These are phyloP conservation scores for Cordyceps javanica DNA, from an alignment of 2,329 filamentous ascomycete species.

Conservation along the genomic window DNA sequence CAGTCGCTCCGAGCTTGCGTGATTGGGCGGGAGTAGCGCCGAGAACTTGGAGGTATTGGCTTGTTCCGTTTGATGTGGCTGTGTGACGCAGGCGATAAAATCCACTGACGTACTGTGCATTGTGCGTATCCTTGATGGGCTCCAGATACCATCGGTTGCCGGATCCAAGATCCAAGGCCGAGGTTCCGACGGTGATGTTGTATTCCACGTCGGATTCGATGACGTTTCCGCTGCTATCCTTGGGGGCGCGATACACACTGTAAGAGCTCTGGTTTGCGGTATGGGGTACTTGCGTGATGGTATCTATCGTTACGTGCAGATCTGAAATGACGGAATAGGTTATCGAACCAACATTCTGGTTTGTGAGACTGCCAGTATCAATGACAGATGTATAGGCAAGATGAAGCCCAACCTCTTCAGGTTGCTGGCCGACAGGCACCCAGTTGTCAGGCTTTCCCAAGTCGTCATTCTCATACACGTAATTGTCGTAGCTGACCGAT, in stretches of 20 bases:
- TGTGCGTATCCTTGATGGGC: neutral
- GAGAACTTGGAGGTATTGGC: neutral
- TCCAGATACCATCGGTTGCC: neutral
- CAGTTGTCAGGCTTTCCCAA: neutral
- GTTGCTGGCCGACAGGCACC: neutral
- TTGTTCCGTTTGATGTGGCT: neutral
- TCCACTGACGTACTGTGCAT: neutral
- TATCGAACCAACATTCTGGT: neutral
- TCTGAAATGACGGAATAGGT: neutral
- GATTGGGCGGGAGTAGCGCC: neutral
- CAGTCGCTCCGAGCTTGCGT: neutral
- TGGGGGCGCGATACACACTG: neutral
- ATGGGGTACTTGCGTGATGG: neutral
- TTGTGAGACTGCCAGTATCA: neutral
- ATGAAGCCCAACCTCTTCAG: neutral
- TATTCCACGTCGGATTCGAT: neutral
- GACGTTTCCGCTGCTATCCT: neutral
- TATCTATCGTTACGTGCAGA: neutral
- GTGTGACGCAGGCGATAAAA: neutral
- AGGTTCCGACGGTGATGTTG: neutral
- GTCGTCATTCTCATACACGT: neutral
- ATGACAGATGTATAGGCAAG: neutral
- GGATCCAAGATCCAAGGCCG: neutral
- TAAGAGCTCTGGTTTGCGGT: neutral
- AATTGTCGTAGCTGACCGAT: neutral